Percentiles rank a stretch among this genome's conserved stretches.
phyloP scores from a whole-genome alignment of 805 yeast species.

The Lachancea meyersii region DNA sequence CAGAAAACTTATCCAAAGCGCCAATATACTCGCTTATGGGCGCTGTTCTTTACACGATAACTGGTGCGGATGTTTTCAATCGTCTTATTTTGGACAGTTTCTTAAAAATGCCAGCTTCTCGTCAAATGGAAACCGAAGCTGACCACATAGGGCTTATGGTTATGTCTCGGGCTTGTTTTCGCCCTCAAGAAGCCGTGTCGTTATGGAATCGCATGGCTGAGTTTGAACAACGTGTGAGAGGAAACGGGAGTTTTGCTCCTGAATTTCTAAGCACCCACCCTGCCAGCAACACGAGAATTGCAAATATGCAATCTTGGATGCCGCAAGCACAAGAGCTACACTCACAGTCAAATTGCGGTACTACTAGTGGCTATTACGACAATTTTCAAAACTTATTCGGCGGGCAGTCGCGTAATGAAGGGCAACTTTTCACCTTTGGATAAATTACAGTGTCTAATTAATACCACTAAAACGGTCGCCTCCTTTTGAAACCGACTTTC shows the following conservation, averaged over 20 bases:
- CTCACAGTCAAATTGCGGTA: constrained; percentile 29
- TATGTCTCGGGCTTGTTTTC: constrained; percentile 84
- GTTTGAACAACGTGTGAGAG: constrained; percentile 36
- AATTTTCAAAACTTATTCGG: constrained; percentile 18
- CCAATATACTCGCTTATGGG: constrained; percentile 62
- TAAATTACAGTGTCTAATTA: not conserved
- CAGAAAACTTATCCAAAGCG: constrained; percentile 70
- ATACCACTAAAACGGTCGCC: constrained; percentile 18
- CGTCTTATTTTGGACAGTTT: constrained; percentile 49
- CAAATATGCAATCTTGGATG: constrained; percentile 62
- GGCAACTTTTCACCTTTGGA: constrained; percentile 4
- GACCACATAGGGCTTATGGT: constrained; percentile 90
- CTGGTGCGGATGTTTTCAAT: constrained; percentile 53
- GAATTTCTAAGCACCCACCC: constrained; percentile 90
- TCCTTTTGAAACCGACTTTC: constrained; percentile 24
- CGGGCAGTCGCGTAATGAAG: constrained; percentile 8
- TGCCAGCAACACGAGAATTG: constrained; percentile 63
- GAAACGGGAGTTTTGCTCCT: constrained; percentile 30
- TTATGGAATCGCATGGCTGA: constrained; percentile 80
- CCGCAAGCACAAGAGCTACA: constrained; percentile 39
- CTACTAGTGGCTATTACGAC: constrained; percentile 13
- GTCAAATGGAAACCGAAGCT: constrained; percentile 95
- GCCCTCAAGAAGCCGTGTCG: constrained; percentile 64
- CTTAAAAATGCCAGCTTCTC: constrained; percentile 73
- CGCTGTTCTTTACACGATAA: constrained; percentile 47